Percentiles rank a stretch among this genome's conserved stretches.
Evolutionary conservation across 2,329 filamentous ascomycete species (phyloP).

Genomic region (Akanthomyces muscarius): DNA sequence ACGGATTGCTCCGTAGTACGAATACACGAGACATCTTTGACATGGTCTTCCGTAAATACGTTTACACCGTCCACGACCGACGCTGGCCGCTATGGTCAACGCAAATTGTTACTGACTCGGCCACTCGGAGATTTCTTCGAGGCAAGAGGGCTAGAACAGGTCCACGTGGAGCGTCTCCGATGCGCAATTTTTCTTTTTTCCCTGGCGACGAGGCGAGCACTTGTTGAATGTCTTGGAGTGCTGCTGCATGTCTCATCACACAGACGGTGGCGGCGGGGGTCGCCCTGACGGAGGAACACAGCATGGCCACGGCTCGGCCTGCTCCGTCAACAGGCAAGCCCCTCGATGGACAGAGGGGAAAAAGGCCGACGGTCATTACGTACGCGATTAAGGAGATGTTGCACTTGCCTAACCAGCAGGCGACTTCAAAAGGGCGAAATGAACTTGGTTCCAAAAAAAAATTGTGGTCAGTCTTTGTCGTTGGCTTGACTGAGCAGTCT

Average conservation of each 20-base stretch:
- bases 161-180: neutral
- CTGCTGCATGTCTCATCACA: constrained; percentile 12
- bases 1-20: no score
- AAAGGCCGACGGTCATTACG: no score
- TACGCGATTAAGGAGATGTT: no score
- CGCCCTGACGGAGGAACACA: neutral
- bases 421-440: no score
- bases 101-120: neutral
- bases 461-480: no score
- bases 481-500: no score
- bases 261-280: neutral
- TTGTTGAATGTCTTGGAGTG: constrained; percentile 3
- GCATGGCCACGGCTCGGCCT: neutral
- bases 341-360: no score
- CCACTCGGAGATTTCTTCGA: neutral
- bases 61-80: no score
- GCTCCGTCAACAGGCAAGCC: neutral
- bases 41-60: neutral
- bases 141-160: neutral
- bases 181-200: neutral
- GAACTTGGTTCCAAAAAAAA: neutral
- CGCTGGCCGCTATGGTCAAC: neutral
- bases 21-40: neutral
- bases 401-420: no score
- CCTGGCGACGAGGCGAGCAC: neutral